Evolutionary conservation across 75 land plant genomes (phyloP).

Genomic region (Sequoiadendron giganteum): DNA sequence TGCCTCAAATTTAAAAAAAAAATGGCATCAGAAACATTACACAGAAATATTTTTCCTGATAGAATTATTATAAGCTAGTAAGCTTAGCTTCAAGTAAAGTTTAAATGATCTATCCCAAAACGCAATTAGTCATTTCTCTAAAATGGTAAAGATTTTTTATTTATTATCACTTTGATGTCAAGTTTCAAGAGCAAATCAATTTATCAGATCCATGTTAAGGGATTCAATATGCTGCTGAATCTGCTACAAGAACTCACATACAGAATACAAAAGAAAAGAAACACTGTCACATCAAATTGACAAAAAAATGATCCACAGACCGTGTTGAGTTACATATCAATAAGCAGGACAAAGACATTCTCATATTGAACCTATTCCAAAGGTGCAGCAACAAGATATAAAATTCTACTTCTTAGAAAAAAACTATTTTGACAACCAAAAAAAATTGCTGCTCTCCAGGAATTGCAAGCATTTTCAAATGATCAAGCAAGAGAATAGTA

Average conservation of each 20-base stretch:
- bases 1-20: constrained; percentile 18
- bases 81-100: neutral
- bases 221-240: neutral
- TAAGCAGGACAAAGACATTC: neutral
- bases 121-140: neutral
- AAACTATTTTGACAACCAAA: neutral
- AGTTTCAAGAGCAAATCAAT: neutral
- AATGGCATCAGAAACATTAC: constrained; percentile 8
- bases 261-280: neutral
- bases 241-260: neutral
- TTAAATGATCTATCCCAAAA: neutral
- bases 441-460: neutral
- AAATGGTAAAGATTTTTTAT: neutral
- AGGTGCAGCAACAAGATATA: neutral
- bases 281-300: neutral
- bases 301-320: neutral
- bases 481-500: neutral
- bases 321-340: neutral
- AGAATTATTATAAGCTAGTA: neutral
- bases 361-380: neutral
- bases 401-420: neutral
- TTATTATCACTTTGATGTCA: neutral
- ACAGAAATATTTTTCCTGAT: neutral
- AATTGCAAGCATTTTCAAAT: neutral
- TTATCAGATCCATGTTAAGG: neutral